These are phyloP conservation scores for Vitis labrusca DNA, from an alignment of 164 flowering plant genomes.

Conservation along the genomic window DNA sequence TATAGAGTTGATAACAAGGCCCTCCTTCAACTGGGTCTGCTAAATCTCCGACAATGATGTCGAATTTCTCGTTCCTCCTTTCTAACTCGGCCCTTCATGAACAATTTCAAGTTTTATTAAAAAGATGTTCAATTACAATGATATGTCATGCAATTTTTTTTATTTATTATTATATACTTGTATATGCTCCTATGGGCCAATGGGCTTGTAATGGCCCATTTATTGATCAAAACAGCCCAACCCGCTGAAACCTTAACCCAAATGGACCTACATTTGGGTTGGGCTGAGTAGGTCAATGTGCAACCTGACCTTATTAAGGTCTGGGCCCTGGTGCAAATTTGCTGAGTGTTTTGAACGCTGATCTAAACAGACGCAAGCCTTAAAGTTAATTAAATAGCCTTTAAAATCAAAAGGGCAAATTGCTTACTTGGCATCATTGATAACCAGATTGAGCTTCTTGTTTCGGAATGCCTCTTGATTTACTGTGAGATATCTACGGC, in stretches of 20 bases:
- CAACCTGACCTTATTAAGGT: too few species aligned
- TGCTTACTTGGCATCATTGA: constrained; percentile 79
- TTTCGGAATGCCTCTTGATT: constrained; percentile 65
- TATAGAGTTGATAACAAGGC: constrained; percentile 84
- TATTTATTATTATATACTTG: too few species aligned
- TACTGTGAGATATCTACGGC: constrained; percentile 50
- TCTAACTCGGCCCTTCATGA: constrained; percentile 60
- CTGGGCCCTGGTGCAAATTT: too few species aligned
- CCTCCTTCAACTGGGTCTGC: constrained; percentile 94
- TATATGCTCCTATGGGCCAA: too few species aligned
- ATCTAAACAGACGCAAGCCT: too few species aligned
- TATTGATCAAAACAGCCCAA: too few species aligned
- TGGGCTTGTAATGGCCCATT: too few species aligned
- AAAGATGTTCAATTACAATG: neutral
- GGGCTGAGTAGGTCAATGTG: too few species aligned
- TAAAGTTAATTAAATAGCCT: neutral
- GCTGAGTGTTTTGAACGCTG: too few species aligned
- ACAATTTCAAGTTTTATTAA: neutral
- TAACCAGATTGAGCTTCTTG: constrained; percentile 65
- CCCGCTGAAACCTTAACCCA: too few species aligned
- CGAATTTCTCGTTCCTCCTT: constrained; percentile 60
- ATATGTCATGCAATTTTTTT: too few species aligned
- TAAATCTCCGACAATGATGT: constrained; percentile 78
- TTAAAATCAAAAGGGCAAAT: neutral
- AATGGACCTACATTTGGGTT: too few species aligned